Conservation (phyloP, 345 rosid genomes). For the Populus pruinosa region DNA sequence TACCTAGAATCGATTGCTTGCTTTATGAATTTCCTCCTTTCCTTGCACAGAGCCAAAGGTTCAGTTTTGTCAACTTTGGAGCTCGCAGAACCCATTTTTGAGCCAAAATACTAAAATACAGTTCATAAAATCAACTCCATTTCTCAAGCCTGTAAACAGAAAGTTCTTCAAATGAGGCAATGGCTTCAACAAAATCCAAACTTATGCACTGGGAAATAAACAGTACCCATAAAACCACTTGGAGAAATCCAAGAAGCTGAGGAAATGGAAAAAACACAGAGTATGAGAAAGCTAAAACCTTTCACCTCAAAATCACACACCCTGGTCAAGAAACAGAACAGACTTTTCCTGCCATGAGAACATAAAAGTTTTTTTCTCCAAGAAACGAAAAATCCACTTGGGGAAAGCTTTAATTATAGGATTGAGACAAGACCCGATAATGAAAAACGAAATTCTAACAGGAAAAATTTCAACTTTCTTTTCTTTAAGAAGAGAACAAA, state of each 20-base stretch:
- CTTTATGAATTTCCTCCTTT: slow-evolving; percentile 64
- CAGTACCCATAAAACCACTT: neutral
- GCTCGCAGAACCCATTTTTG: slow-evolving; percentile 66
- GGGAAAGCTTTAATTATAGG: neutral
- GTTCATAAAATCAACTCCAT: slow-evolving; percentile 26
- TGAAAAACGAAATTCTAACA: slow-evolving; percentile 1
- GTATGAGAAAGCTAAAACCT: neutral
- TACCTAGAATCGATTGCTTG: slow-evolving; percentile 78
- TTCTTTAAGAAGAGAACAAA: neutral
- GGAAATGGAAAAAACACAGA: neutral
- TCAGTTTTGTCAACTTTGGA: slow-evolving; percentile 60
- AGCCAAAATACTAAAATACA: slow-evolving; percentile 17
- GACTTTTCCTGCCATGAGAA: neutral
- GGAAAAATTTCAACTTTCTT: neutral
- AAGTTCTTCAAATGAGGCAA: neutral
- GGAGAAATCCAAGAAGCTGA: neutral
- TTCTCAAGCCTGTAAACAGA: neutral
- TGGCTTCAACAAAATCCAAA: neutral
- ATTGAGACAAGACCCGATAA: slow-evolving; percentile 5
- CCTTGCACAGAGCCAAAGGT: slow-evolving; percentile 67
- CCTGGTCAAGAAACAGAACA: neutral
- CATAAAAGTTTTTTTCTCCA: neutral
- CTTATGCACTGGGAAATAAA: neutral
- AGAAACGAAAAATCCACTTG: neutral
- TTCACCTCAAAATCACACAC: neutral